Conservation (phyloP, 2,329 filamentous ascomycete genomes). For the Ophiostoma sp. region DNA sequence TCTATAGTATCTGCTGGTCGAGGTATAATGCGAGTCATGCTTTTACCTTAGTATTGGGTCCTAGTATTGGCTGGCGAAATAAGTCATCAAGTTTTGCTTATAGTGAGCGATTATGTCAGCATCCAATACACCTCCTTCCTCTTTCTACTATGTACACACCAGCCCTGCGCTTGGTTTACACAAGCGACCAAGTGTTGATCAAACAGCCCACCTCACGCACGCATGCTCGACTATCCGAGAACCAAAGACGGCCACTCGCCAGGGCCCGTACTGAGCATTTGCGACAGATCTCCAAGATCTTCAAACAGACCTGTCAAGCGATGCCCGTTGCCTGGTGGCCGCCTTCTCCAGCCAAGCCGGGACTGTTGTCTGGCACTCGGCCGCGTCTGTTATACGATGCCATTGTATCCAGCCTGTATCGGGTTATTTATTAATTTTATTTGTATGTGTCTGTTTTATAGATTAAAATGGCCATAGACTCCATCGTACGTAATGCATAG, state of each 20-base stretch:
- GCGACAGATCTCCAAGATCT: not conserved
- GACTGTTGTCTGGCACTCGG: not conserved
- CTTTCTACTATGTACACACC: not conserved
- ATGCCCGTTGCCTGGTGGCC: not conserved
- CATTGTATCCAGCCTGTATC: not conserved
- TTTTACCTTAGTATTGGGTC: too few species aligned
- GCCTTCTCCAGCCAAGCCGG: not conserved
- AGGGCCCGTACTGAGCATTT: not conserved
- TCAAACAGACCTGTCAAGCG: conserved; percentile 1
- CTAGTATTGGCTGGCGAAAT: too few species aligned
- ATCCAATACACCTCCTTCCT: not conserved
- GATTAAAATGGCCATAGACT: not conserved
- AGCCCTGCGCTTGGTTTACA: not conserved
- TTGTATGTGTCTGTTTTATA: too few species aligned
- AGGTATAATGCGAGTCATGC: not conserved
- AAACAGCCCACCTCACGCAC: not conserved
- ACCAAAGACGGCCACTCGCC: not conserved
- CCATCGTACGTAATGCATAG: not conserved
- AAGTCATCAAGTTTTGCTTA: not conserved
- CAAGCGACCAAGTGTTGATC: not conserved
- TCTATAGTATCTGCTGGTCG: not conserved
- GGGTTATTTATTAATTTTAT: not conserved
- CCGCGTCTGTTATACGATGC: not conserved
- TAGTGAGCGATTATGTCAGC: not conserved
- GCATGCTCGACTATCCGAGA: not conserved